phyloP scores from a whole-genome alignment of 2,329 filamentous ascomycete genomes.

The Clonostachys solani region DNA sequence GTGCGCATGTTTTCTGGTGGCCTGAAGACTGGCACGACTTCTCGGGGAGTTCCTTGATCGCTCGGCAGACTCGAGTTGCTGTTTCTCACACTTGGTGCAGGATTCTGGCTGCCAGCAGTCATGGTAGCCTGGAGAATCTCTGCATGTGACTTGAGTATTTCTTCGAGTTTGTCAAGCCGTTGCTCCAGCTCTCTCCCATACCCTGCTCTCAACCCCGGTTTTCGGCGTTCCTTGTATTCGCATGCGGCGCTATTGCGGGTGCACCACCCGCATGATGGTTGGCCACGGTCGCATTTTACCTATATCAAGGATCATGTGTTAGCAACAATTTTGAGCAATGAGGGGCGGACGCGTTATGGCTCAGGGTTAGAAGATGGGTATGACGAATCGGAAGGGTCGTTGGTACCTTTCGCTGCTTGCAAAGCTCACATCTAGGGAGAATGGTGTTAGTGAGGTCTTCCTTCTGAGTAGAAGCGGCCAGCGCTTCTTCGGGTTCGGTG shows the following conservation, averaged over 20 bases:
- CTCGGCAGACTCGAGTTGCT: constrained; percentile 48
- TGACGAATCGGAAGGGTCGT: not conserved
- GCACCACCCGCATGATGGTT: constrained; percentile 69
- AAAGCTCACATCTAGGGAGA: constrained; percentile 63
- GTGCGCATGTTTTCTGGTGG: constrained; percentile 44
- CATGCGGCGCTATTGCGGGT: constrained; percentile 57
- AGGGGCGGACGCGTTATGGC: no score
- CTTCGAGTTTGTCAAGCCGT: constrained; percentile 65
- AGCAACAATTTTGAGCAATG: not conserved
- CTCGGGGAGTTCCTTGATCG: constrained; percentile 52
- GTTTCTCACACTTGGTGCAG: constrained; percentile 37
- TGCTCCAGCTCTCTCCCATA: constrained; percentile 73
- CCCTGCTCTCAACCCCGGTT: constrained; percentile 60
- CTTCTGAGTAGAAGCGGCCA: constrained; percentile 1
- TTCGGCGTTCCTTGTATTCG: constrained; percentile 67
- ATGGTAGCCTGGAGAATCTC: constrained; percentile 61
- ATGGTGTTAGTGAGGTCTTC: constrained; percentile 26
- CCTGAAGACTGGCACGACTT: constrained; percentile 41
- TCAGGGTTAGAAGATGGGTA: no score
- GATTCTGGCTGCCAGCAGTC: constrained; percentile 17
- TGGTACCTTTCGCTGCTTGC: constrained; percentile 73
- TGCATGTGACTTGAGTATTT: constrained; percentile 60
- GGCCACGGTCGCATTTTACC: constrained; percentile 73
- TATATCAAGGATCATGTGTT: constrained; percentile 16
- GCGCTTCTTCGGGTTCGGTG: no score